Conservation (phyloP, 2,329 filamentous ascomycete genomes). For the Colletotrichum sojae region DNA sequence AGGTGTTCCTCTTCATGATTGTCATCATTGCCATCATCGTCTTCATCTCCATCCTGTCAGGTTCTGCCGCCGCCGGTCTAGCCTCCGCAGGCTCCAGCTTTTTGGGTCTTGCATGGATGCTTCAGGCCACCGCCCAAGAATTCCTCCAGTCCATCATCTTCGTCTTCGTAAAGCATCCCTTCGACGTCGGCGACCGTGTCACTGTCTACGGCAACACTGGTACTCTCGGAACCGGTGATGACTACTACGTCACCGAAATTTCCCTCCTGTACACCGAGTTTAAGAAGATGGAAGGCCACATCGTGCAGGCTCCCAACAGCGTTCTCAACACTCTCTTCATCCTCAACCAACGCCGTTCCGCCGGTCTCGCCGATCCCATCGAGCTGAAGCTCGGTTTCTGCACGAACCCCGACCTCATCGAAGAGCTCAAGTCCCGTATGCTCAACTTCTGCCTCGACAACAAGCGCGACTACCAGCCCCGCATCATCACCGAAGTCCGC, state of each 20-base stretch:
- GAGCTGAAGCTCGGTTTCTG: constrained; percentile 90
- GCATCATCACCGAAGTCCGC: constrained; percentile 88
- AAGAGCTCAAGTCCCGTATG: constrained; percentile 83
- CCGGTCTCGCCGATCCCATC: constrained; percentile 88
- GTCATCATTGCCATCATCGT: constrained; percentile 85
- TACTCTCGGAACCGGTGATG: constrained; percentile 82
- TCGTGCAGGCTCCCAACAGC: constrained; percentile 96
- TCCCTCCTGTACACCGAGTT: constrained; percentile 95
- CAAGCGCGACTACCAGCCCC: constrained; percentile 90
- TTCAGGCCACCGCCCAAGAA: constrained; percentile 93
- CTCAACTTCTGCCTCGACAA: constrained; percentile 86
- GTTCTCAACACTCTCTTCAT: constrained; percentile 95
- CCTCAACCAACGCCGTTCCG: constrained; percentile 92
- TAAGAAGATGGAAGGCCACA: constrained; percentile 98
- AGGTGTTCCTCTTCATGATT: constrained; percentile 91
- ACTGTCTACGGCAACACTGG: constrained; percentile 93
- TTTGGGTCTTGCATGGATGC: constrained; percentile 92
- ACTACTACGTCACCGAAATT: constrained; percentile 97
- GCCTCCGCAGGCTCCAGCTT: constrained; percentile 89
- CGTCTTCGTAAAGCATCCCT: constrained; percentile 97
- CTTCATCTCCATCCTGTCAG: constrained; percentile 90
- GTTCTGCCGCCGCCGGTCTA: constrained; percentile 90
- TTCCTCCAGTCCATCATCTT: constrained; percentile 95
- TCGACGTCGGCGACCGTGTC: constrained; percentile 95
- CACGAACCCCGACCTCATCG: constrained; percentile 86